A percentile compares a stretch with the other conserved stretches of the same genome.
These are phyloP conservation scores for Mortierella polycephala DNA, from an alignment of 371 early-diverging fungal species.

Conservation along the genomic window DNA sequence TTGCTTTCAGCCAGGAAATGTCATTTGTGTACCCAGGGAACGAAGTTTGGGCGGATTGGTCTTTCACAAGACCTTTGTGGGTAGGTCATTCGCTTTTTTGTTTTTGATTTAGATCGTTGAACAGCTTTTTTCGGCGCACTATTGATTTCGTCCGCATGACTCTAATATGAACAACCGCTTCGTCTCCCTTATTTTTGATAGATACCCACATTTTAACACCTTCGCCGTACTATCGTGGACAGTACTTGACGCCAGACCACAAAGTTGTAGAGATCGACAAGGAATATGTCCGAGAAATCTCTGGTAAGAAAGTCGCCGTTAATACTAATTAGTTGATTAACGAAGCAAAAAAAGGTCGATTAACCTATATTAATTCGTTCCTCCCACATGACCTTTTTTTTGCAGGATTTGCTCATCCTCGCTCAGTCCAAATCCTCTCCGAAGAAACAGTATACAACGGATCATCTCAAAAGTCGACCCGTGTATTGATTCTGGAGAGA, in stretches of 20 bases:
- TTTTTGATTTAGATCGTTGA: constrained; percentile 1
- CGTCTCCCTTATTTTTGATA: constrained; percentile 25
- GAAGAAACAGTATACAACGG: constrained; percentile 66
- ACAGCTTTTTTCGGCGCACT: too few relatives aligned
- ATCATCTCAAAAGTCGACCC: constrained; percentile 57
- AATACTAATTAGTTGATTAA: background rate
- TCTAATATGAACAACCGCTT: background rate
- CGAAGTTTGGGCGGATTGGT: constrained; percentile 63
- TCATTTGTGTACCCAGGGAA: constrained; percentile 69
- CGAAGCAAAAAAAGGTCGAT: background rate
- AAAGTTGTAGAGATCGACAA: constrained; percentile 67
- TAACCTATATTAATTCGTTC: background rate
- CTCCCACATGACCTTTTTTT: background rate
- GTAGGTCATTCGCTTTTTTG: constrained; percentile 33
- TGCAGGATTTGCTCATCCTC: constrained; percentile 65
- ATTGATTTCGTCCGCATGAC: background rate
- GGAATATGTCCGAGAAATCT: constrained; percentile 60
- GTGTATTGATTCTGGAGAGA: constrained; percentile 61
- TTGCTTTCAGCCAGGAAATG: constrained; percentile 60
- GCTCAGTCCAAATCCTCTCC: constrained; percentile 62
- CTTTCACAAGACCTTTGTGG: constrained; percentile 66
- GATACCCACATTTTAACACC: constrained; percentile 69
- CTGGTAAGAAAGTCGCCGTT: constrained; percentile 48
- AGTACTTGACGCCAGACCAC: constrained; percentile 65
- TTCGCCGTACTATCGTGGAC: constrained; percentile 70